Percentiles rank a stretch among this genome's conserved stretches.
Conservation (phyloP, 306 rosid genomes). For the Carpinus viminea region DNA sequence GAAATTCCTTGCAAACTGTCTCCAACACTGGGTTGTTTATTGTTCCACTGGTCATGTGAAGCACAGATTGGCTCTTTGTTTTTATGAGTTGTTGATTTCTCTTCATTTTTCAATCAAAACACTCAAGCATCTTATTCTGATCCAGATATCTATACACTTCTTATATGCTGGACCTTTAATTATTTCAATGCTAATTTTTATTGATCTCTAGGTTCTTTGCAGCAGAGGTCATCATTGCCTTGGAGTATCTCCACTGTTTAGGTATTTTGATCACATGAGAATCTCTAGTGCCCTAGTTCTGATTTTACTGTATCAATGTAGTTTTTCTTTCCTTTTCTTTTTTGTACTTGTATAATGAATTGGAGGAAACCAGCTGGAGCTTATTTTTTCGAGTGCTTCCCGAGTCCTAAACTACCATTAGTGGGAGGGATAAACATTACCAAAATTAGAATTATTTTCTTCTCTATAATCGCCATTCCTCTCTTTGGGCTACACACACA, state of each 20-base stretch:
- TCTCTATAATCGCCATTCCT: neutral
- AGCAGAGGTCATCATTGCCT: conserved; percentile 85
- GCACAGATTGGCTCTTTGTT: conserved; percentile 6
- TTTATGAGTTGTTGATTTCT: neutral
- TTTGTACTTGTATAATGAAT: neutral
- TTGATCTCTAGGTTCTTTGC: conserved; percentile 74
- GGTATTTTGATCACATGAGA: conserved; percentile 44
- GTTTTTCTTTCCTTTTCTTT: conserved; percentile 19
- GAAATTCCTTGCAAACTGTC: conserved; percentile 16
- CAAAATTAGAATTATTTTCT: neutral
- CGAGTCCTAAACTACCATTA: neutral
- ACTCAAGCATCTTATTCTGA: neutral
- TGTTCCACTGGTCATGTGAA: conserved; percentile 2
- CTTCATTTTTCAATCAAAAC: neutral
- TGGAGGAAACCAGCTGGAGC: neutral
- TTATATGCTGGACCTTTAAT: neutral
- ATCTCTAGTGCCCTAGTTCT: neutral
- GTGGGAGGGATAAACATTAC: neutral
- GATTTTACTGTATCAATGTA: neutral
- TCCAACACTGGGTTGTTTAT: neutral
- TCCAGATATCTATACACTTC: neutral
- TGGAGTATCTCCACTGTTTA: conserved; percentile 96
- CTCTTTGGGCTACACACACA: neutral
- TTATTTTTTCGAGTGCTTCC: neutral
- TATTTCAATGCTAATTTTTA: conserved; percentile 25